Evolutionary conservation across 768 basidiomycete genomes (phyloP), one percentile per base, ranked within the genome.

Genomic region (Trametes punicea): DNA sequence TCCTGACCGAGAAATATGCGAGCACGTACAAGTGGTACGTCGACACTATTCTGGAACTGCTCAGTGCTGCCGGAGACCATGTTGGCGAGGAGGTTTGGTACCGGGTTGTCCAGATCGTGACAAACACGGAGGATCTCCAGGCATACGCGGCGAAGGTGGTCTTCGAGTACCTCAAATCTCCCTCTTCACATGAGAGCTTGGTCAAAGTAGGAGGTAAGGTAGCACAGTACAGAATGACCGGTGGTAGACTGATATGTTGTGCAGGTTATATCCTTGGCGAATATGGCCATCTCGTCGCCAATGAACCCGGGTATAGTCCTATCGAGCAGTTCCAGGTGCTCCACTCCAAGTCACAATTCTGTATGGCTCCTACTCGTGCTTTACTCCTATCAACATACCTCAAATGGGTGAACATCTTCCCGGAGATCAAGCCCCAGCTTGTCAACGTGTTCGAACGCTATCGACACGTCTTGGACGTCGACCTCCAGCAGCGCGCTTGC

Each of bases 1-100:
- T 98, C 60, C 77, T 98, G 57, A 98, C 97, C n/a, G 97, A 99
- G 70, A 93, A 97, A 74, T 98, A 98, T 66, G 97, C 97, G 21
- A 89, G 83, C 53, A 97, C 92, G 51, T 97, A 96, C 73, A 94
- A 95, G 73, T 96, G 95, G 95, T 98, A 99, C 76, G 92, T 99
- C 54, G 96, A 99, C 71, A 99, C 94, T 62, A 92, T 98, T 67
- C 74, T 99, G 64, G 88, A 94, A 67, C 83, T 99, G 54, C 96
- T 99, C 69, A 92, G 90, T 67, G 87, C 93, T 36, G 97, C 97
- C 10, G 97, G 97, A 51, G 97, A 99, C 67, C 94, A 99, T 68
- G 96, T 99, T 49, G 97, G 97, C 42, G 96, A 98, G 62, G 97
- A 98, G 75, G 97, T 99, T 30, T 99, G 97, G 97, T 98, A 97